A percentile compares a stretch with the other conserved stretches of the same genome.
Conservation (phyloP, 768 basidiomycete genomes). For the Fomitopsis pulvina region DNA sequence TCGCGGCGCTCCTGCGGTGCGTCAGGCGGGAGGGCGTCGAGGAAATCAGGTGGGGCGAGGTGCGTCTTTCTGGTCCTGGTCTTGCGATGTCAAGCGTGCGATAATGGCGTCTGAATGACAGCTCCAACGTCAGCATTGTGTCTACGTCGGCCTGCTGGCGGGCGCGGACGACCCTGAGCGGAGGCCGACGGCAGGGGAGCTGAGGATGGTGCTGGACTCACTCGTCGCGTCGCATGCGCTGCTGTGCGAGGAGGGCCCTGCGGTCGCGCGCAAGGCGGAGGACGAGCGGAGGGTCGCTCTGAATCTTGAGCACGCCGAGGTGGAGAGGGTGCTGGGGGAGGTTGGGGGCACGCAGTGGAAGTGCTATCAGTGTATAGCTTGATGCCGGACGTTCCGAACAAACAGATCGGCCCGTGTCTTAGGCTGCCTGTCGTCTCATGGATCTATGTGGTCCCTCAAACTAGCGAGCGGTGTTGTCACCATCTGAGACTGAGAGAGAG, state of each 20-base stretch:
- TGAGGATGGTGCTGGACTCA: slow-evolving; percentile 65
- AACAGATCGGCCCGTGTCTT: too few relatives aligned
- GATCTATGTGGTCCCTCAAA: too few relatives aligned
- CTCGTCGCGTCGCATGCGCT: slow-evolving; percentile 74
- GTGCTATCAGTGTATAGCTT: slow-evolving; percentile 2
- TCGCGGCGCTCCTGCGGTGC: slow-evolving; percentile 78
- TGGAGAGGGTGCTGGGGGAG: slow-evolving; percentile 80
- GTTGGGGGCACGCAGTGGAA: slow-evolving; percentile 68
- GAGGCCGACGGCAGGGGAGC: slow-evolving; percentile 57
- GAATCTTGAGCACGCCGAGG: slow-evolving; percentile 72
- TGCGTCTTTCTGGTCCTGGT: slow-evolving; percentile 42
- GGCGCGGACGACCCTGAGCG: slow-evolving; percentile 50
- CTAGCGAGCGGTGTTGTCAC: too few relatives aligned
- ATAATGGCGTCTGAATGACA: slow-evolving; percentile 18
- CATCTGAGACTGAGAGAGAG: too few relatives aligned
- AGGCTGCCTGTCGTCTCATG: too few relatives aligned
- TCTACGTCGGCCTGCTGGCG: slow-evolving; percentile 59
- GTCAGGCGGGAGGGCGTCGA: slow-evolving; percentile 70
- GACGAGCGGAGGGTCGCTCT: slow-evolving; percentile 61
- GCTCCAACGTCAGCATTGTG: slow-evolving; percentile 72
- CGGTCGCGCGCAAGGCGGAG: slow-evolving; percentile 46
- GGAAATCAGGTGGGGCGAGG: slow-evolving; percentile 81
- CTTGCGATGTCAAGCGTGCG: not conserved
- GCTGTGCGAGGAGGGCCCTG: slow-evolving; percentile 62
- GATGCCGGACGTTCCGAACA: too few relatives aligned